Percentiles rank a stretch among this genome's conserved stretches.
These are phyloP conservation scores for Acarospora socialis DNA, from an alignment of 2,329 filamentous ascomycete species.

Conservation along the genomic window DNA sequence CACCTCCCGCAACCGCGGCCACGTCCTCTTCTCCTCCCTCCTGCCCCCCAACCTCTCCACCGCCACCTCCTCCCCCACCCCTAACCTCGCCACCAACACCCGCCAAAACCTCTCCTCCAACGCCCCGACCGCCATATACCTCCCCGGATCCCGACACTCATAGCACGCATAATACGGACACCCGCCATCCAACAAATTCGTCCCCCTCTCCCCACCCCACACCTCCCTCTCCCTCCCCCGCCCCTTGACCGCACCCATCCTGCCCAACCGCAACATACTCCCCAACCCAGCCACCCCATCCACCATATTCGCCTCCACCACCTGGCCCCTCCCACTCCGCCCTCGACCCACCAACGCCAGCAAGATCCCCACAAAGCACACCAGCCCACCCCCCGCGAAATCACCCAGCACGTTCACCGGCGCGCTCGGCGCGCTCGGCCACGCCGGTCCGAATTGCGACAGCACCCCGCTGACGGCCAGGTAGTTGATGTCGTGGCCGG, in stretches of 20 bases:
- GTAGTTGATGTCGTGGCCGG: conserved; percentile 94
- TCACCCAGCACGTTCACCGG: conserved; percentile 78
- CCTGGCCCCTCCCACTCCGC: conserved; percentile 57
- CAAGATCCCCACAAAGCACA: conserved; percentile 67
- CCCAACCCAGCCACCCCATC: conserved; percentile 71
- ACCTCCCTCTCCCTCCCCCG: conserved; percentile 48
- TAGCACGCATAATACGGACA: conserved; percentile 85
- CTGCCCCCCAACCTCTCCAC: conserved; percentile 34
- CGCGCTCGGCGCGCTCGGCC: too few relatives aligned
- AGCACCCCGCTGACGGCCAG: conserved; percentile 75
- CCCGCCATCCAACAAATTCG: conserved; percentile 70
- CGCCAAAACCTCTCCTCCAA: conserved; percentile 77
- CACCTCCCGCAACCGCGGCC: conserved; percentile 49
- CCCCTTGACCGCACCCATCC: conserved; percentile 47
- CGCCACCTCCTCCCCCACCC: conserved; percentile 33
- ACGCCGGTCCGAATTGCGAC: conserved; percentile 63
- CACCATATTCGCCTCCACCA: conserved; percentile 95
- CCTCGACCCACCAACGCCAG: conserved; percentile 59
- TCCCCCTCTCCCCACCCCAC: conserved; percentile 52
- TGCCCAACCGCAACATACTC: conserved; percentile 57
- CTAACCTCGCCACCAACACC: conserved; percentile 52
- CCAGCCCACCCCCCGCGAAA: conserved; percentile 78
- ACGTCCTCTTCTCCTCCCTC: conserved; percentile 47
- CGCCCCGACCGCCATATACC: conserved; percentile 77
- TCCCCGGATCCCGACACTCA: conserved; percentile 57